Percentiles rank a stretch among this genome's conserved stretches.
Evolutionary conservation across 2,329 filamentous ascomycete genomes (phyloP).

Genomic region (Aspergillus udagawae): DNA sequence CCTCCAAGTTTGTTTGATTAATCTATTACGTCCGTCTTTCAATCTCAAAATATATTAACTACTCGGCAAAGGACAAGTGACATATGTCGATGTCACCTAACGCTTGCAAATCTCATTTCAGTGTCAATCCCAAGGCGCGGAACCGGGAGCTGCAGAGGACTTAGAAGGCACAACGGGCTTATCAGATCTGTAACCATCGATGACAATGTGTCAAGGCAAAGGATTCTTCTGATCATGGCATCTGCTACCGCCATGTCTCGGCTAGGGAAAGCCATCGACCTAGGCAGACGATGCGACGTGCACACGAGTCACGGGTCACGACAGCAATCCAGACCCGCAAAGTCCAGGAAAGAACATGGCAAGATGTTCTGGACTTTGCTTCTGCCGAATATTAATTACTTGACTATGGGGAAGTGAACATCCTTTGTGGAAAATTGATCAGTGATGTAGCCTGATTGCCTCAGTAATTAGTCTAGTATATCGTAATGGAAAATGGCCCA

Average conservation of each 20-base stretch:
- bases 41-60: background rate
- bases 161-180: background rate
- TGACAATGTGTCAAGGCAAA: background rate
- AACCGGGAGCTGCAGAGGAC: background rate
- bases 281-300: background rate
- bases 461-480: background rate
- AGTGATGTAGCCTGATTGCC: background rate
- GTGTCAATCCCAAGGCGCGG: background rate
- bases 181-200: background rate
- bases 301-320: background rate
- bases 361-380: background rate
- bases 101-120: background rate
- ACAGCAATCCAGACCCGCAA: background rate
- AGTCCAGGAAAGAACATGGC: background rate
- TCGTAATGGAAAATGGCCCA: background rate
- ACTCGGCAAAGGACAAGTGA: background rate
- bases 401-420: background rate
- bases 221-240: background rate
- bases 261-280: too few species aligned
- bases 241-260: background rate
- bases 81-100: background rate
- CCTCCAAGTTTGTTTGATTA: background rate
- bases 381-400: background rate
- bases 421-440: background rate
- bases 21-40: too few species aligned